Conservation (phyloP, 257 asterid genomes). For the Pogostemon cablin region DNA sequence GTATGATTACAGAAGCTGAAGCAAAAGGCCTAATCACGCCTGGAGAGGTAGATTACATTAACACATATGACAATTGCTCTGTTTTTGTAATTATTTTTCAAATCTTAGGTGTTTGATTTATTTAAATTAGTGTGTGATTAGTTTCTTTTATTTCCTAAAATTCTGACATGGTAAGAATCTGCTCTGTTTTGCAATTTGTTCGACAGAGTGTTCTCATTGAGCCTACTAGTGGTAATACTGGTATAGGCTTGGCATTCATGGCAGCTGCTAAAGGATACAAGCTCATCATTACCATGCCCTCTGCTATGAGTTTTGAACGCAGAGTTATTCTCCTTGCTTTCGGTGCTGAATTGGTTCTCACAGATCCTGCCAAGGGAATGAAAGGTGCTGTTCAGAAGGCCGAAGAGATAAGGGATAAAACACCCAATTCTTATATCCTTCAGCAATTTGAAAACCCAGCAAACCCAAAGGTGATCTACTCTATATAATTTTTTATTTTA, state of each 20-base stretch:
- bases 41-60: slow-evolving; percentile 66
- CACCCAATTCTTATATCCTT: slow-evolving; percentile 86
- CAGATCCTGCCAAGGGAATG: slow-evolving; percentile 93
- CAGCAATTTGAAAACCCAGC: slow-evolving; percentile 95
- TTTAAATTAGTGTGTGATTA: background rate
- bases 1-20: slow-evolving; percentile 97
- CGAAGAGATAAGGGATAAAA: slow-evolving; percentile 77
- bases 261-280: slow-evolving; percentile 91
- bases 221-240: slow-evolving; percentile 96
- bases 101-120: background rate
- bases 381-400: slow-evolving; percentile 87
- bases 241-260: slow-evolving; percentile 94
- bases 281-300: slow-evolving; percentile 92
- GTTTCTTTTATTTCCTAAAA: background rate
- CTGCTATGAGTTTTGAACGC: slow-evolving; percentile 90
- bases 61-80: background rate
- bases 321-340: slow-evolving; percentile 85
- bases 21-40: slow-evolving; percentile 75
- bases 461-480: slow-evolving; percentile 74
- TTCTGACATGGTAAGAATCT: slow-evolving; percentile 3
- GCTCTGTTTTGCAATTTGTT: slow-evolving; percentile 28
- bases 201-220: slow-evolving; percentile 86
- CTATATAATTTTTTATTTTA: background rate
- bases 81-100: background rate
- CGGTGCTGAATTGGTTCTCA: slow-evolving; percentile 90